These are phyloP conservation scores for Wickerhamiella sergipiensis DNA, from an alignment of 805 yeast genomes.

Conservation along the genomic window DNA sequence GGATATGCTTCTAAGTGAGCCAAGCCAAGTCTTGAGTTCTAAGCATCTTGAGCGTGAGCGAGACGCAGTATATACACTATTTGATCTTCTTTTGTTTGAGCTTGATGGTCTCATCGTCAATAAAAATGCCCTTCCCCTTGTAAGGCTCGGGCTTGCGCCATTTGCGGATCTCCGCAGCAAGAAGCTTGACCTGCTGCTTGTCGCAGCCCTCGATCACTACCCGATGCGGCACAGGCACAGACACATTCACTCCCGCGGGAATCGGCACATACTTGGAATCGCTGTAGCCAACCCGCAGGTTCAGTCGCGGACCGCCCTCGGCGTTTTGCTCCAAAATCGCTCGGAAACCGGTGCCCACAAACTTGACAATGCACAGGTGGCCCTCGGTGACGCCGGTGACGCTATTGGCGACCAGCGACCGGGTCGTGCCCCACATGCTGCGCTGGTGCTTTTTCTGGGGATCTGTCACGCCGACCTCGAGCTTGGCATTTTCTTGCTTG, in stretches of 20 bases:
- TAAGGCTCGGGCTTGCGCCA: constrained; percentile 96
- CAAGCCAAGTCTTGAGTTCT: too few relatives aligned
- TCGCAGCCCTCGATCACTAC: constrained; percentile 75
- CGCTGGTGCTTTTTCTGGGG: constrained; percentile 52
- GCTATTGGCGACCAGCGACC: constrained; percentile 65
- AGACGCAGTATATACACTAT: constrained; percentile 27
- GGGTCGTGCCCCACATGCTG: constrained; percentile 89
- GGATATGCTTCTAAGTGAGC: too few relatives aligned
- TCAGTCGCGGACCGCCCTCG: constrained; percentile 41
- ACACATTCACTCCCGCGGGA: constrained; percentile 63
- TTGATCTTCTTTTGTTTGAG: constrained; percentile 89
- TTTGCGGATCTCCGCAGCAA: constrained; percentile 78
- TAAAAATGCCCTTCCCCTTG: constrained; percentile 94
- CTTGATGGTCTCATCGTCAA: constrained; percentile 80
- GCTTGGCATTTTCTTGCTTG: constrained; percentile 21
- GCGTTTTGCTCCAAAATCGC: constrained; percentile 53
- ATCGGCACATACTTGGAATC: constrained; percentile 60
- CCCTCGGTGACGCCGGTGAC: constrained; percentile 87
- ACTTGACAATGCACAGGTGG: constrained; percentile 70
- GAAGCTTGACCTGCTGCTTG: constrained; percentile 72
- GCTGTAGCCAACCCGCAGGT: constrained; percentile 80
- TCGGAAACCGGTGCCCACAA: constrained; percentile 96
- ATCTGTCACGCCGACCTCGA: constrained; percentile 45
- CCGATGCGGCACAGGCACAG: constrained; percentile 75
- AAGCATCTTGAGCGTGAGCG: too few relatives aligned